Evolutionary conservation across 202 grass and related monocot genomes (phyloP), one percentile per base, ranked within the genome.

Genomic region (Dendrocalamus latiflorus): DNA sequence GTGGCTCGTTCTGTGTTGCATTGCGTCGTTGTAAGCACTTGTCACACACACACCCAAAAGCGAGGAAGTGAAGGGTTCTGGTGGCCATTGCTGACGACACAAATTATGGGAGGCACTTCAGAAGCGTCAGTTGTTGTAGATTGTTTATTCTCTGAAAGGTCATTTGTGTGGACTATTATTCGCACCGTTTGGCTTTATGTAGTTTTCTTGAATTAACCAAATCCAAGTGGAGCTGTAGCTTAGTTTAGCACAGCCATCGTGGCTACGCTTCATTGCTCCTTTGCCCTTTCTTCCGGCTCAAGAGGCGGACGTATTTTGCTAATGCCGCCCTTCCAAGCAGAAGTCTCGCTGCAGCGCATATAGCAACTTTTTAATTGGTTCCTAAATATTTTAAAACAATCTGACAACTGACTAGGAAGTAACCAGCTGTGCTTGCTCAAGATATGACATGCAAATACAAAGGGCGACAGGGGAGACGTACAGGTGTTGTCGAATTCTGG

Each of bases 1-100:
- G 58, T 78, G 68, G 80, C 43, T 68, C 9, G 1, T 69, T 81
- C 76, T 87, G 78, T 87, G 62, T 68, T 68, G 80, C 74, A 2
- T 47, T 14, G 30, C 68, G 81, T 79, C 75, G 68, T 57, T 74
- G 60, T 60, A 68, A 36, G 33, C 0, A 34, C 33, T 5, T 0
- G 33, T 34, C 33, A 34, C 73, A 25, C 65, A 51, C 65, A 28
- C 26, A 28, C 30, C 79, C 51, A 11, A 83, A 82, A 61, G 24
- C 1, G 17, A 17, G 43, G 22, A 50, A 82, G 60, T 0, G 9
- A 69, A 69, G 44, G 65, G 57, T 64, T 77, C 17, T 44, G 51
- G 44, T 21, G 56, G 34, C 21, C 6, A 6, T n/a, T 8, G 79
- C 65, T 65, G 73, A 78, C 34, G 70, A 22, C 54, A 17, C 68